Percentiles rank a stretch among this genome's conserved stretches.
Evolutionary conservation across 83 land plant species (phyloP).

Genomic region (Picea mariana): DNA sequence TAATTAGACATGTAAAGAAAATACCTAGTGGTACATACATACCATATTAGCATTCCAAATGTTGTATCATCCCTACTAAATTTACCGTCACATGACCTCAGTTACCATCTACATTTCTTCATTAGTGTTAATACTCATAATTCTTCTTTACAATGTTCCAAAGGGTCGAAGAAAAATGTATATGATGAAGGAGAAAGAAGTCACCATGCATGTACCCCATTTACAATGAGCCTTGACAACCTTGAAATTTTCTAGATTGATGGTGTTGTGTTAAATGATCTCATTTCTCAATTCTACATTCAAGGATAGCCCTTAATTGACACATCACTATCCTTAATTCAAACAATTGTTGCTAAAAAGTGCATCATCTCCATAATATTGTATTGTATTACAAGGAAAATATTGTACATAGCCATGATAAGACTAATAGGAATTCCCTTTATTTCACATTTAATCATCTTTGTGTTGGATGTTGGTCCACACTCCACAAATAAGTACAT

Average conservation of each 20-base stretch:
- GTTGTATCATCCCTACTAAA: no score
- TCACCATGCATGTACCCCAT: constrained; percentile 23
- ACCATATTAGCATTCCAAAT: no score
- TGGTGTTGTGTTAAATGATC: constrained; percentile 29
- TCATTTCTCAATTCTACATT: constrained; percentile 39
- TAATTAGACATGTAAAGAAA: no score
- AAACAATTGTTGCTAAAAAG: constrained; percentile 36
- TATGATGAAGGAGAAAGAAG: background rate
- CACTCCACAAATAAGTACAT: no score
- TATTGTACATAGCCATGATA: background rate
- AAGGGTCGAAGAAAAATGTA: background rate
- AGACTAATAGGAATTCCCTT: no score
- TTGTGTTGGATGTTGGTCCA: no score
- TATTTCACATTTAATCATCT: no score
- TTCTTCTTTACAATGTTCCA: background rate
- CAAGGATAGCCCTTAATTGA: constrained; percentile 36
- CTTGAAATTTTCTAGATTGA: constrained; percentile 55
- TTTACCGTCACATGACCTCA: no score
- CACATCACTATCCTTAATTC: constrained; percentile 52
- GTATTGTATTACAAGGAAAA: constrained; percentile 28
- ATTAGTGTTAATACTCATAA: background rate
- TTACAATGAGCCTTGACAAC: constrained; percentile 39
- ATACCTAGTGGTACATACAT: no score
- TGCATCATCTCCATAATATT: constrained; percentile 32
- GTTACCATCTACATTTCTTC: no score